phyloP scores from a whole-genome alignment of 148 eudicot genomes.

The Cornus controversa region DNA sequence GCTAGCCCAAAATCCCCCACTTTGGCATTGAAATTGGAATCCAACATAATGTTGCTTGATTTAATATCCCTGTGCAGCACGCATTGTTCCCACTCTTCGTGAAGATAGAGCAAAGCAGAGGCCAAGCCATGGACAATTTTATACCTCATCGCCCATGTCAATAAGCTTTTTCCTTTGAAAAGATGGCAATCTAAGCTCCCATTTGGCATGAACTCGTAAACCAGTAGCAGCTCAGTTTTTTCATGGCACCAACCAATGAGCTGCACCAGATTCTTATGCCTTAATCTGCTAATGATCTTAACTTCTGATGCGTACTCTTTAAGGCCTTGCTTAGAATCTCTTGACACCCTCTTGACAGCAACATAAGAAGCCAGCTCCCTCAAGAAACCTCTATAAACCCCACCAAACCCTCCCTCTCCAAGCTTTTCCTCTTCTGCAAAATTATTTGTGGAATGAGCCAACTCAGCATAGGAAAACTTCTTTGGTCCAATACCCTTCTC shows the following conservation, averaged over 20 bases:
- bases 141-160: too few relatives aligned
- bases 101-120: too few relatives aligned
- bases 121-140: too few relatives aligned
- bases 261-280: slow-evolving; percentile 11
- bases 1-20: too few relatives aligned
- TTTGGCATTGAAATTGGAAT: too few relatives aligned
- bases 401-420: slow-evolving; percentile 28
- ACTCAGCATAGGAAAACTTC: slow-evolving; percentile 14
- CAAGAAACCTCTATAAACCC: slow-evolving; percentile 19
- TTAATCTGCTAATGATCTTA: slow-evolving; percentile 20
- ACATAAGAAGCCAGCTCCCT: slow-evolving; percentile 5
- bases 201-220: too few relatives aligned
- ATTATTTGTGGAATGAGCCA: slow-evolving; percentile 8
- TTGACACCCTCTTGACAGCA: slow-evolving; percentile 29
- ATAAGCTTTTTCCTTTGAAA: too few relatives aligned
- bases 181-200: too few relatives aligned
- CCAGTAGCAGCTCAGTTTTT: background rate
- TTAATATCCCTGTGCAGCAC: too few relatives aligned
- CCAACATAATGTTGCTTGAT: too few relatives aligned
- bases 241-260: background rate
- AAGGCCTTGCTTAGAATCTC: slow-evolving; percentile 16
- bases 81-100: too few relatives aligned
- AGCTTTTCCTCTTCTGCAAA: slow-evolving; percentile 18
- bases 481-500: slow-evolving; percentile 13
- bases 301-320: slow-evolving; percentile 36